A percentile compares a stretch with the other conserved stretches of the same genome.
phyloP scores from a whole-genome alignment of 495 filamentous ascomycete species.

The Tuber borchii region DNA sequence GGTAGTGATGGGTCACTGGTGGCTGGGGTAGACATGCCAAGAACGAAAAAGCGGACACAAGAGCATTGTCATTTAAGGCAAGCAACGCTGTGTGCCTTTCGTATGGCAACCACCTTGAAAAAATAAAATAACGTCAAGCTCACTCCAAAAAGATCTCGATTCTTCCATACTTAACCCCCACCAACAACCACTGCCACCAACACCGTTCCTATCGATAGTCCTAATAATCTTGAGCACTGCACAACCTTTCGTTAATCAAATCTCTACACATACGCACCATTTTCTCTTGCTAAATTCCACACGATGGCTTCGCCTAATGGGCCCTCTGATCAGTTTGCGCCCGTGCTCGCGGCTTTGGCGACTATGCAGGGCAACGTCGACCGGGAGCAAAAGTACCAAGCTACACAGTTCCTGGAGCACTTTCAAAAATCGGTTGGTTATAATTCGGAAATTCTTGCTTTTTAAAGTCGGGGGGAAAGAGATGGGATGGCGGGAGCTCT shows the following conservation, averaged over 20 bases:
- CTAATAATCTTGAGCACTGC: neutral
- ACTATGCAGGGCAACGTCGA: slow-evolving; percentile 85
- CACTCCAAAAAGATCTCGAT: slow-evolving; percentile 3
- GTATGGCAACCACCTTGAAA: slow-evolving; percentile 2
- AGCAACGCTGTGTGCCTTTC: neutral
- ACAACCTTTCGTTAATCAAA: slow-evolving; percentile 3
- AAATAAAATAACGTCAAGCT: neutral
- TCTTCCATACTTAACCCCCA: neutral
- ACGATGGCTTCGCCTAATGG: slow-evolving; percentile 62
- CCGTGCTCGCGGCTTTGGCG: slow-evolving; percentile 77
- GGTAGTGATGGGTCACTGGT: neutral
- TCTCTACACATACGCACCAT: neutral
- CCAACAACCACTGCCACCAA: neutral
- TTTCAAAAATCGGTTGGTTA: slow-evolving; percentile 95
- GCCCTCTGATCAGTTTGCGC: slow-evolving; percentile 59
- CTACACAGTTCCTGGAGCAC: slow-evolving; percentile 80
- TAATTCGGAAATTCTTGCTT: slow-evolving; percentile 36
- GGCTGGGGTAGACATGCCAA: neutral
- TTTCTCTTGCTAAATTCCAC: neutral
- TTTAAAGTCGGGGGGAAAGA: slow-evolving; percentile 38
- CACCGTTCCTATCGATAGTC: neutral
- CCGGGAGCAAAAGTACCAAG: slow-evolving; percentile 74
- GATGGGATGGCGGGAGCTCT: slow-evolving; percentile 21
- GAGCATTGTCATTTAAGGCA: neutral
- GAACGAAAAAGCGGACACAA: neutral